phyloP scores from a whole-genome alignment of 805 yeast genomes.

The Candida coquimbonensis region DNA sequence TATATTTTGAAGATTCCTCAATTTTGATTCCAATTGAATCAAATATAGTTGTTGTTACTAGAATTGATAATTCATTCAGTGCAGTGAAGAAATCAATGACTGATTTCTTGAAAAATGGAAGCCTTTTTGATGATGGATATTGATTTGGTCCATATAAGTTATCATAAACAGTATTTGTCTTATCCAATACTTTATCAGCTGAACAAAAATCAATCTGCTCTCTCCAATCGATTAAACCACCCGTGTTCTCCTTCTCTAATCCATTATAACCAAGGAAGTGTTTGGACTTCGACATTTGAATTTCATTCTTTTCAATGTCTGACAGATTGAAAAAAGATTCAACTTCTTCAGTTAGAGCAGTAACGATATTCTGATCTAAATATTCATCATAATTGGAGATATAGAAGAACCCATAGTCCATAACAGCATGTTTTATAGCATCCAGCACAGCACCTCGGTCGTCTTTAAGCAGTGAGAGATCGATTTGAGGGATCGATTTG shows the following conservation, averaged over 20 bases:
- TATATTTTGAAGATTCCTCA: constrained; percentile 36
- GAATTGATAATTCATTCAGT: constrained; percentile 37
- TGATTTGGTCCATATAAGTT: constrained; percentile 41
- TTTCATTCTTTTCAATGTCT: constrained; percentile 25
- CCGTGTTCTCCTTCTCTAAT: constrained; percentile 39
- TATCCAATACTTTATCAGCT: constrained; percentile 37
- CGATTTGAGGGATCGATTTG: constrained; percentile 14
- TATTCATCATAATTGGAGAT: constrained; percentile 27
- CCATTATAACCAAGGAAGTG: constrained; percentile 41
- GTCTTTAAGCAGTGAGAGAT: constrained; percentile 4
- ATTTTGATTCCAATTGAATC: constrained; percentile 47
- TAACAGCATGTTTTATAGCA: constrained; percentile 29
- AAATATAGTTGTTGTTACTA: constrained; percentile 40
- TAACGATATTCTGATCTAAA: constrained; percentile 22
- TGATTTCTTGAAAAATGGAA: constrained; percentile 30
- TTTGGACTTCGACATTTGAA: constrained; percentile 35
- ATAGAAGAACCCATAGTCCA: constrained; percentile 34
- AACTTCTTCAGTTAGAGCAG: constrained; percentile 24
- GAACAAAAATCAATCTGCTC: constrained; percentile 42
- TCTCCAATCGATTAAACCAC: constrained; percentile 38
- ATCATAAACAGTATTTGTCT: constrained; percentile 25
- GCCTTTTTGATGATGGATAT: constrained; percentile 31
- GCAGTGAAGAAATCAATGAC: constrained; percentile 32
- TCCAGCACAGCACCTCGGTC: constrained; percentile 5
- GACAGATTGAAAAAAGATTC: constrained; percentile 29